These are phyloP conservation scores for Pseudocercospora vitis DNA, from an alignment of 2,329 filamentous ascomycete species.

Conservation along the genomic window DNA sequence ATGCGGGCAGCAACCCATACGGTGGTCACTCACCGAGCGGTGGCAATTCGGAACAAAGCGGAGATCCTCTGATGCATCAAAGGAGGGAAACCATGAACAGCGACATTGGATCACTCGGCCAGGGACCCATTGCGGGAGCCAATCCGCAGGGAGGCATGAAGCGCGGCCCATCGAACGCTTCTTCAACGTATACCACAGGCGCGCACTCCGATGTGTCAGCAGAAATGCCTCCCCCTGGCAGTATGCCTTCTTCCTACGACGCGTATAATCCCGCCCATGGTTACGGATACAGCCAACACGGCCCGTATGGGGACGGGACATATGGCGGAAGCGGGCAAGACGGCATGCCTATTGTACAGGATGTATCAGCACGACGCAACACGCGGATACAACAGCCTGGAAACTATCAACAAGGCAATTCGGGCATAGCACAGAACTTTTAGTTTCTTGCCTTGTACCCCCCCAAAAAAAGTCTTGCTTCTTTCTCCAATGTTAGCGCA, in stretches of 20 bases:
- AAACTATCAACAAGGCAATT: constrained; percentile 82
- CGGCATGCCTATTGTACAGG: constrained; percentile 80
- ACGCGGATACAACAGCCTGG: constrained; percentile 90
- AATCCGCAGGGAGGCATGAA: constrained; percentile 64
- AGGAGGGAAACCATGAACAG: constrained; percentile 60
- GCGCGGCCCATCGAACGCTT: constrained; percentile 90
- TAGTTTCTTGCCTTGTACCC: constrained; percentile 44
- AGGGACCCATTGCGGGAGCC: constrained; percentile 63
- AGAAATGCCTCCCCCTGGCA: constrained; percentile 22
- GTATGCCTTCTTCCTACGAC: constrained; percentile 36
- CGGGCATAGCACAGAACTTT: constrained; percentile 96
- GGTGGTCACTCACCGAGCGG: constrained; percentile 58
- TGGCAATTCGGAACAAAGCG: constrained; percentile 48
- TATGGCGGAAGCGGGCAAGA: constrained; percentile 53
- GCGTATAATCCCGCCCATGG: constrained; percentile 39
- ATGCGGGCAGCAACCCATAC: constrained; percentile 57
- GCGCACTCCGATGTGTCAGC: constrained; percentile 68
- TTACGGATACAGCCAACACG: constrained; percentile 56
- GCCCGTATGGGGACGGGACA: constrained; percentile 56
- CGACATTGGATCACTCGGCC: constrained; percentile 70
- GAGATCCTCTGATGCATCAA: constrained; percentile 59
- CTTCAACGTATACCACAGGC: constrained; percentile 86
- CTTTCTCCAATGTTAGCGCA: constrained; percentile 3
- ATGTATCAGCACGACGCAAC: constrained; percentile 88
- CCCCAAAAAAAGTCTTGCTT: constrained; percentile 1